These are phyloP conservation scores for Orbilia javanica DNA, from an alignment of 2,329 filamentous ascomycete species.

Conservation along the genomic window DNA sequence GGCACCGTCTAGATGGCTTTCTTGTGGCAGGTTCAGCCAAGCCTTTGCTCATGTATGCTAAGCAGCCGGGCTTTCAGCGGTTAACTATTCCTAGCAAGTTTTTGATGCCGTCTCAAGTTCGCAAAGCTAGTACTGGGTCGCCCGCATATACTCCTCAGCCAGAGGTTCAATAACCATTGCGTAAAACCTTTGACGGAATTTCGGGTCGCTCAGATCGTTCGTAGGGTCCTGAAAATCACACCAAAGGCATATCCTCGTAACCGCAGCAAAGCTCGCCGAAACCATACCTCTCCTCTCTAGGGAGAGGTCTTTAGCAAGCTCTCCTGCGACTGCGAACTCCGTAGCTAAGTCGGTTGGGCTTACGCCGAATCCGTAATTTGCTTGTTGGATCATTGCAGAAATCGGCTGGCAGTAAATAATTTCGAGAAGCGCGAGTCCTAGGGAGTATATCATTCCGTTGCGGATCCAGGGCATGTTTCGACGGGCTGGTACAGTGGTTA, in stretches of 20 bases:
- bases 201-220: background rate
- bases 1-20: background rate
- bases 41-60: no score
- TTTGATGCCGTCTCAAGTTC: background rate
- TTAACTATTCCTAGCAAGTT: background rate
- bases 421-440: conserved; percentile 1
- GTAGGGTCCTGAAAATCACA: background rate
- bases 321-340: background rate
- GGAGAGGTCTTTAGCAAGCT: background rate
- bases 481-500: background rate
- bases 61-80: no score
- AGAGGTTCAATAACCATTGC: background rate
- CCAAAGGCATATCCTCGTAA: background rate
- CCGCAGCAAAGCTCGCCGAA: background rate
- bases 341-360: background rate
- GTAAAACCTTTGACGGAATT: conserved; percentile 4
- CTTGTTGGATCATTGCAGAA: background rate
- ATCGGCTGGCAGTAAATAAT: background rate
- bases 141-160: background rate
- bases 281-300: background rate
- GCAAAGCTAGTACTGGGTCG: background rate
- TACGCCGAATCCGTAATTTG: background rate
- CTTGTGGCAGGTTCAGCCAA: no score
- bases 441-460: background rate
- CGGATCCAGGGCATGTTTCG: background rate